Percentiles rank a stretch among this genome's conserved stretches.
Conservation (phyloP, 2,329 filamentous ascomycete species). For the Aspergillus candidus region DNA sequence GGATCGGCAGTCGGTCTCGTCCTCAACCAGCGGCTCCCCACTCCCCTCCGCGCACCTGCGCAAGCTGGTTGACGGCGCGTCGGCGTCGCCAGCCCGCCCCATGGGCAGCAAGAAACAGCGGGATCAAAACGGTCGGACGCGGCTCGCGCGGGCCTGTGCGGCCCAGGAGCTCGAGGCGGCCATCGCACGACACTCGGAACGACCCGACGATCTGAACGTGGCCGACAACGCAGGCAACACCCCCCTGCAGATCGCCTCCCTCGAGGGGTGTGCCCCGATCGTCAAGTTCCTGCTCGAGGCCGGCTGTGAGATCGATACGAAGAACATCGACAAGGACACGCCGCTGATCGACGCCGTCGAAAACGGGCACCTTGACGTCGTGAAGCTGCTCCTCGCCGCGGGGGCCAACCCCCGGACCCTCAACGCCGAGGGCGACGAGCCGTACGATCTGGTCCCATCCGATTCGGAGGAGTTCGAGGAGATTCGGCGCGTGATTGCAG, state of each 20-base stretch:
- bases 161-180: slow-evolving; percentile 75
- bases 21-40: slow-evolving; percentile 40
- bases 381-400: slow-evolving; percentile 73
- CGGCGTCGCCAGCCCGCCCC: slow-evolving; percentile 63
- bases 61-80: slow-evolving; percentile 37
- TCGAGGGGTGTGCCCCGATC: slow-evolving; percentile 80
- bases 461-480: slow-evolving; percentile 73
- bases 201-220: slow-evolving; percentile 81
- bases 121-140: slow-evolving; percentile 87
- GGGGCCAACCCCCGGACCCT: slow-evolving; percentile 88
- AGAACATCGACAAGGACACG: slow-evolving; percentile 77
- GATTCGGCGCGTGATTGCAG: slow-evolving; percentile 64
- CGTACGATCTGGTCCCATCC: slow-evolving; percentile 72
- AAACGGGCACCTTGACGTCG: slow-evolving; percentile 84
- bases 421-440: slow-evolving; percentile 88
- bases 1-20: slow-evolving; percentile 41
- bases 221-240: slow-evolving; percentile 95
- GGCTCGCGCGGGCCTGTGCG: slow-evolving; percentile 82
- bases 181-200: slow-evolving; percentile 66
- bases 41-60: slow-evolving; percentile 36
- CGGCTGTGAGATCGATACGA: slow-evolving; percentile 76
- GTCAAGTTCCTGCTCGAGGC: slow-evolving; percentile 80
- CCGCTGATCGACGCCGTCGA: slow-evolving; percentile 94
- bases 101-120: slow-evolving; percentile 70
- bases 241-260: slow-evolving; percentile 83